Base-by-base conservation (phyloP, 1,284 basidiomycete species). In the Athelia sp. region DNA sequence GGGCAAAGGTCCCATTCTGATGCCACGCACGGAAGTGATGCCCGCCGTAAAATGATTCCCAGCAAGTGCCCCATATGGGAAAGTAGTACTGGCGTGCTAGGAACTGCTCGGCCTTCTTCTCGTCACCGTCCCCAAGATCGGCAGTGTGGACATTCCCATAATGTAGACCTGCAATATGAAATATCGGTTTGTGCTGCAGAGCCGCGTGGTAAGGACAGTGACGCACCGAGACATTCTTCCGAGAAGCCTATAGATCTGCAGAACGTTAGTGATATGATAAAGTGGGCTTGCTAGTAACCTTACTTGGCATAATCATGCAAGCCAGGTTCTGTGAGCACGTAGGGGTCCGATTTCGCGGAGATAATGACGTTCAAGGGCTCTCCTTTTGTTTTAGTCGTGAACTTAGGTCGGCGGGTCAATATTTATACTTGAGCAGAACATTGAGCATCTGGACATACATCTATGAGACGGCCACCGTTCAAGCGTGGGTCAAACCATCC, bases 171-270 rank as follows among this genome's bases (percentile, higher is more conserved):
- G 13, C 4, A 6, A 29, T 4, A 29, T 29, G 26, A 6, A 13
- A 29, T 13, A 29, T 29, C 26, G 13, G 13, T 13, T 29, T 13
- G 26, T 29, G 26, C 13, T 13, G 26, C 13, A 29, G 4, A 29
- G 26, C 4, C 6, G 26, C 4, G 13, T 4, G 26, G 26, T 13
- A 29, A 29, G 26, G n/a, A n/a, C 26, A 29, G 26, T 29, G 26
- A 4, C 26, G 26, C 13, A 29, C 26, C 26, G 26, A 89, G 63
- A 62, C 87, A 90, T 63, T 90, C 87, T 46, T 74, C 74, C 13
- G 87, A 84, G 62, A 87, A 91, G 3, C 87, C 89, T 26, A 91
- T 76, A 3, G 87, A 89, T 62, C 87, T 87, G 68, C 64, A 29
- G 19, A 24, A 23, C 17, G 17, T 42, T 17, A 51, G 38, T 48